A percentile compares a stretch with the other conserved stretches of the same genome.
These are phyloP conservation scores for Meira miltonrushii DNA, from an alignment of 1,284 basidiomycete species.

Conservation along the genomic window DNA sequence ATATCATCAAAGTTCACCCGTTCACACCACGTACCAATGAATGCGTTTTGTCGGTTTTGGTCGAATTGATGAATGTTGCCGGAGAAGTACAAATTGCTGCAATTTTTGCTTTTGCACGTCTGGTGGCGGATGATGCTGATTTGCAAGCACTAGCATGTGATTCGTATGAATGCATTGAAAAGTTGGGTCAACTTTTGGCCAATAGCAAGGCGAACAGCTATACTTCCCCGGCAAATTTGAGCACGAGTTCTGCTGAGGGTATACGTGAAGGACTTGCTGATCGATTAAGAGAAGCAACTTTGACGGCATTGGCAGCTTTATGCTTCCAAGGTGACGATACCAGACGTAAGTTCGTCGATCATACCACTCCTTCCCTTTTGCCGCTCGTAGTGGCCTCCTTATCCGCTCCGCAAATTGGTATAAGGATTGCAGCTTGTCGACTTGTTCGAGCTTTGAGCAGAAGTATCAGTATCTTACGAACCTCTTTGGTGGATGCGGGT, in stretches of 20 bases:
- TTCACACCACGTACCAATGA: conserved; percentile 37
- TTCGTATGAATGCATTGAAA: conserved; percentile 25
- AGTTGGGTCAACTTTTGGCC: conserved; percentile 25
- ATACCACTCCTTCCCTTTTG: conserved; percentile 30
- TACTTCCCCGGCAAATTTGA: neutral
- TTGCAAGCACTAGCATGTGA: conserved; percentile 34
- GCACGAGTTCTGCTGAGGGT: neutral
- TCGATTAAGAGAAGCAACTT: conserved; percentile 35
- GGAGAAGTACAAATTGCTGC: conserved; percentile 39
- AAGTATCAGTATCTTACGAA: conserved; percentile 41
- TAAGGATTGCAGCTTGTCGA: conserved; percentile 40
- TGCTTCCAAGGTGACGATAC: conserved; percentile 40
- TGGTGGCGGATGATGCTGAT: conserved; percentile 33
- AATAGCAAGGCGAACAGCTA: conserved; percentile 14
- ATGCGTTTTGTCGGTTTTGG: conserved; percentile 35
- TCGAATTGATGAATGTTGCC: conserved; percentile 33
- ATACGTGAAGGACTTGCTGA: conserved; percentile 27
- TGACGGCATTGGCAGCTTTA: conserved; percentile 36
- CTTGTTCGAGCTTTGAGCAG: conserved; percentile 38
- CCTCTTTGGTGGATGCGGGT: conserved; percentile 42
- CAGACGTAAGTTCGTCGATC: conserved; percentile 32
- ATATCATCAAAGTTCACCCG: conserved; percentile 40
- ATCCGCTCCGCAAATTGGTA: conserved; percentile 29
- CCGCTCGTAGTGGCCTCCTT: conserved; percentile 31
- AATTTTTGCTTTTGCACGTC: conserved; percentile 33